Evolutionary conservation across 495 filamentous ascomycete species (phyloP).

Genomic region (Talaromyces trachyspermus): DNA sequence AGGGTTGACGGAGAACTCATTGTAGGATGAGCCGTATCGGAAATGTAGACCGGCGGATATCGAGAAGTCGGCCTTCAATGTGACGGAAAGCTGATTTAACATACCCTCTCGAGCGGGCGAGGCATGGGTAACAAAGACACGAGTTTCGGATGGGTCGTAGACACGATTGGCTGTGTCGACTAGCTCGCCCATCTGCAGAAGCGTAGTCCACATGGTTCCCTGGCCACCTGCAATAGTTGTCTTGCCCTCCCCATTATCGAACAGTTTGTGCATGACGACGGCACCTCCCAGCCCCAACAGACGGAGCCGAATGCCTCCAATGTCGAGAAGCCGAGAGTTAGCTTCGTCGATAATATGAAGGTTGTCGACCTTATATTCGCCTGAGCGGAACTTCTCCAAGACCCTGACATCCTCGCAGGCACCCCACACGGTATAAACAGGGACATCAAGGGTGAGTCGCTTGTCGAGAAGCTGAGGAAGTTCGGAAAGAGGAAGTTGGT

Average conservation of each 20-base stretch:
- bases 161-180: slow-evolving; percentile 97
- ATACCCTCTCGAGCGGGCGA: slow-evolving; percentile 95
- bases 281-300: slow-evolving; percentile 91
- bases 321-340: slow-evolving; percentile 85
- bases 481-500: slow-evolving; percentile 89
- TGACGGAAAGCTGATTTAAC: slow-evolving; percentile 95
- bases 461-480: slow-evolving; percentile 86
- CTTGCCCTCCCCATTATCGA: slow-evolving; percentile 96
- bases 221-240: slow-evolving; percentile 98
- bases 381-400: slow-evolving; percentile 94
- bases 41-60: slow-evolving; percentile 97
- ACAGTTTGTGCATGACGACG: slow-evolving; percentile 99
- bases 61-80: slow-evolving; percentile 96
- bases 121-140: slow-evolving; percentile 93
- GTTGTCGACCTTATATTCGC: slow-evolving; percentile 96
- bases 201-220: slow-evolving; percentile 99
- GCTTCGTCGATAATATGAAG: slow-evolving; percentile 98
- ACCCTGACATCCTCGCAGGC: slow-evolving; percentile 98
- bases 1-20: slow-evolving; percentile 98
- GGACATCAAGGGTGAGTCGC: slow-evolving; percentile 82
- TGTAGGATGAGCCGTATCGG: slow-evolving; percentile 98
- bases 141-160: slow-evolving; percentile 97
- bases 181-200: slow-evolving; percentile 96
- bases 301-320: slow-evolving; percentile 93
- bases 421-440: slow-evolving; percentile 98